phyloP scores from a whole-genome alignment of 2,329 filamentous ascomycete genomes.

The Metarhizium anisopliae region DNA sequence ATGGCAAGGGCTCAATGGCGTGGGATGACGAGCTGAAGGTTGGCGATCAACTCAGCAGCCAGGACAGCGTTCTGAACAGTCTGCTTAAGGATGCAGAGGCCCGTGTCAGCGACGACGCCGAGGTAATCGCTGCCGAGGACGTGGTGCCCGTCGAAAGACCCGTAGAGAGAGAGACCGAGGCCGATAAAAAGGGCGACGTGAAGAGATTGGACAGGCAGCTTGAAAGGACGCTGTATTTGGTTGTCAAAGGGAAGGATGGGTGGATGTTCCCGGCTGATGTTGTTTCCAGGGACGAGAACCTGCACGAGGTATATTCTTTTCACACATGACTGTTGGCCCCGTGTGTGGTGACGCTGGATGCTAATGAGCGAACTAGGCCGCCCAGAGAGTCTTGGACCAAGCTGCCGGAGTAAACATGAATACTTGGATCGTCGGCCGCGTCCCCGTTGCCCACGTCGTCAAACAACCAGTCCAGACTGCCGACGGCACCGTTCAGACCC shows the following conservation, averaged over 20 bases:
- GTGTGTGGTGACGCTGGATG: neutral
- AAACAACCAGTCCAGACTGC: constrained; percentile 38
- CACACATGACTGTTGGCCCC: no score
- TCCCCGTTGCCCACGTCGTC: constrained; percentile 74
- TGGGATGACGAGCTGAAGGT: constrained; percentile 91
- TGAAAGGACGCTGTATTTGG: constrained; percentile 75
- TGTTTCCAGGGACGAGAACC: constrained; percentile 60
- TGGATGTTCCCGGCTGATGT: constrained; percentile 79
- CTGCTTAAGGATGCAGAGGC: constrained; percentile 68
- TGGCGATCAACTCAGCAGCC: constrained; percentile 58
- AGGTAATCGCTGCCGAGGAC: constrained; percentile 47
- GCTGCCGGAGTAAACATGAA: constrained; percentile 93
- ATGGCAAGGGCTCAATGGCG: constrained; percentile 55
- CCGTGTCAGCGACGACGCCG: constrained; percentile 49
- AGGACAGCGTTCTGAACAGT: constrained; percentile 56
- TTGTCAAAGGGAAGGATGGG: constrained; percentile 65
- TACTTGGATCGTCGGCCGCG: constrained; percentile 91
- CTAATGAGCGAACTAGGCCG: constrained; percentile 48
- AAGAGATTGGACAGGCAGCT: constrained; percentile 71
- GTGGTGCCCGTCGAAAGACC: constrained; percentile 63
- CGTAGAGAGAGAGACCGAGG: constrained; percentile 62
- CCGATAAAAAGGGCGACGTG: constrained; percentile 66
- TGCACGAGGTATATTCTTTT: constrained; percentile 62
- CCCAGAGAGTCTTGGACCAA: constrained; percentile 67
- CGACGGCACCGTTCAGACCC: constrained; percentile 31